Evolutionary conservation across 2,329 filamentous ascomycete genomes (phyloP).

Genomic region (Xylogone sp.): DNA sequence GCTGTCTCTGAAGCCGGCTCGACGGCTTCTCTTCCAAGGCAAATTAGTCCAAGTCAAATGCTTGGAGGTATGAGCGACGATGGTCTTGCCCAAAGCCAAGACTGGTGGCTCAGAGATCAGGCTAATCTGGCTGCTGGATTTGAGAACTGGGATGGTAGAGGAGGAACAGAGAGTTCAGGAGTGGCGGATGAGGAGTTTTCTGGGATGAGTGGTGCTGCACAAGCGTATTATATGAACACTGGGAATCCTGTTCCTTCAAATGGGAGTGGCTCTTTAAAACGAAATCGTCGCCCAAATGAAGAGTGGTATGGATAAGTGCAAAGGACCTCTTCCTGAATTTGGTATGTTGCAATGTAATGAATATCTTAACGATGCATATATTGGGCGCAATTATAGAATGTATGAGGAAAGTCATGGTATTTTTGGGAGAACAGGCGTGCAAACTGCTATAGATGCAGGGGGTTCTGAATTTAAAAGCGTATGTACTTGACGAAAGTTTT

Average conservation of each 20-base stretch:
- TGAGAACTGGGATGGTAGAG: slow-evolving; percentile 48
- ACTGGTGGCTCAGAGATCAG: slow-evolving; percentile 63
- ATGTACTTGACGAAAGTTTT: no score
- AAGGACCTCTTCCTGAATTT: neutral
- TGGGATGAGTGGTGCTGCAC: neutral
- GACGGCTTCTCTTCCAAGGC: slow-evolving; percentile 19
- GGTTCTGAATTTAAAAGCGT: no score
- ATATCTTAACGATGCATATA: no score
- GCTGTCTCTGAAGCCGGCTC: neutral
- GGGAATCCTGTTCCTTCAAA: neutral
- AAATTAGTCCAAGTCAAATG: slow-evolving; percentile 42
- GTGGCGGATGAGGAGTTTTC: neutral
- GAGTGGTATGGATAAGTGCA: neutral
- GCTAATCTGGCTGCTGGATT: slow-evolving; percentile 56
- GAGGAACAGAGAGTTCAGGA: neutral
- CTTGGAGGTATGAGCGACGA: slow-evolving; percentile 52
- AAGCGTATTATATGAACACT: neutral
- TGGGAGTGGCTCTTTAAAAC: neutral
- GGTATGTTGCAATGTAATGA: no score
- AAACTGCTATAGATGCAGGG: no score
- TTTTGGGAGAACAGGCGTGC: no score
- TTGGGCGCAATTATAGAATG: no score
- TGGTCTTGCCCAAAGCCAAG: slow-evolving; percentile 58
- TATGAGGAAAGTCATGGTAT: no score
- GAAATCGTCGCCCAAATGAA: neutral